Percentiles rank a stretch among this genome's conserved stretches.
Conservation (phyloP, 2,329 filamentous ascomycete species). For the Trichoderma gracile region DNA sequence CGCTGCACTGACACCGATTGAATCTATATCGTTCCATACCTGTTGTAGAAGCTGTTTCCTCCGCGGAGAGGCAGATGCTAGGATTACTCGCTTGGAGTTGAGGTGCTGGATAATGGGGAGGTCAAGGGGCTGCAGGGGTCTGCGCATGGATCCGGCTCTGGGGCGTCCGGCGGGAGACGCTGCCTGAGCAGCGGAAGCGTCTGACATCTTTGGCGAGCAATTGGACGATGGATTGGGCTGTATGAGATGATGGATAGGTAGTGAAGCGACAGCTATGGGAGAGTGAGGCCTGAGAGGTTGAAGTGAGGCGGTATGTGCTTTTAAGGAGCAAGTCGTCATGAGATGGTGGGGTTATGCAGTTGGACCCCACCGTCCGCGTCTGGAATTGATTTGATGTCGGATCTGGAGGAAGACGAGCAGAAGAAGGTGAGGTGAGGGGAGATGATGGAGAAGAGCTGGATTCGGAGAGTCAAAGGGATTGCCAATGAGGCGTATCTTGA, state of each 20-base stretch:
- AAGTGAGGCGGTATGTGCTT: constrained; percentile 19
- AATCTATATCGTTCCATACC: constrained; percentile 43
- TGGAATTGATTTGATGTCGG: not conserved
- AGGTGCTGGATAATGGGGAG: constrained; percentile 78
- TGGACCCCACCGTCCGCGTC: constrained; percentile 12
- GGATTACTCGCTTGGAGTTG: constrained; percentile 76
- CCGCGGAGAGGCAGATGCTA: constrained; percentile 86
- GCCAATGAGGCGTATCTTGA: not conserved
- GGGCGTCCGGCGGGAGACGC: constrained; percentile 32
- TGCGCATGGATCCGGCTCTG: constrained; percentile 41
- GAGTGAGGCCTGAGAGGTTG: not conserved
- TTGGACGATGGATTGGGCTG: not conserved
- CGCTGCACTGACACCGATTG: not conserved
- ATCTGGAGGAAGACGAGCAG: not conserved
- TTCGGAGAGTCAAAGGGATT: not conserved
- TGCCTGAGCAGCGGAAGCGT: constrained; percentile 47
- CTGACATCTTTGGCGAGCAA: constrained; percentile 33
- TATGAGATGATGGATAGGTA: not conserved
- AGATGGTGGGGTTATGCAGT: constrained; percentile 18
- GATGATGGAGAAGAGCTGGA: too few relatives aligned
- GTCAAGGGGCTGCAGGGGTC: constrained; percentile 66
- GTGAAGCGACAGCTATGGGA: not conserved
- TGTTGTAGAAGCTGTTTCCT: constrained; percentile 78
- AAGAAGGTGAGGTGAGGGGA: too few relatives aligned
- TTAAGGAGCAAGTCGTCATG: constrained; percentile 23